Evolutionary conservation across 2,329 filamentous ascomycete genomes (phyloP), one percentile per base, ranked within the genome.

Genomic region (Septoria petroselini): DNA sequence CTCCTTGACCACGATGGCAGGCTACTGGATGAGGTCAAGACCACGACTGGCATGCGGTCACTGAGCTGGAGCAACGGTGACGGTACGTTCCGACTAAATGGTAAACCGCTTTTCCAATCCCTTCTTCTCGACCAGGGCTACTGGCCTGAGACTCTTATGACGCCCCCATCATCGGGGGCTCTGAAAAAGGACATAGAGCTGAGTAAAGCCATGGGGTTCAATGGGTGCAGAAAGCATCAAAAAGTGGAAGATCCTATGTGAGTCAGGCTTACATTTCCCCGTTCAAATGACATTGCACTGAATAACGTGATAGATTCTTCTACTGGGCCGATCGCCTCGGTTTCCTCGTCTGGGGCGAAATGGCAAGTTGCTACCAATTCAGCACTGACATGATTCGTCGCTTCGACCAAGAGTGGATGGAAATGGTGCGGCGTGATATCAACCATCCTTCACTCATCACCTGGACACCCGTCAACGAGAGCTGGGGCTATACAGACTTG

Each of bases 381-480:
- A 79, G 74, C 55, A 61, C 73, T 4, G 75, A 79, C 23, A 84
- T 83, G 55, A 72, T 78, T 6, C 73, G 78, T 18, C 72, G 82
- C 1, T 84, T 85, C 69, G 76, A 82, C 56, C 70, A 76, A 42
- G 83, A 86, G 61, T 86, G 83, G 83, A 71, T 72, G 1, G 82
- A 82, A 62, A 75, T 78, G 4, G 77, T 86, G 4, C 75, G 75
- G 61, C 69, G 83, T 15, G 83, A 84, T 59, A 79, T 85, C 53
- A 86, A 85, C 58, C 81, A 83, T 45, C 81, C 83, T 0, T 80
- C 73, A 6, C 70, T 86, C 18, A 73, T 86, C 4, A 78, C 79
- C 0, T 86, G 83, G 83, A 86, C 83, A 2, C 81, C 81, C 0
- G 77, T 82, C 38, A 86, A 86, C 57, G 75, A 78, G 62, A 76